Evolutionary conservation across 768 basidiomycete genomes (phyloP), one percentile per base, ranked within the genome.

Genomic region (Leccinum broughii): DNA sequence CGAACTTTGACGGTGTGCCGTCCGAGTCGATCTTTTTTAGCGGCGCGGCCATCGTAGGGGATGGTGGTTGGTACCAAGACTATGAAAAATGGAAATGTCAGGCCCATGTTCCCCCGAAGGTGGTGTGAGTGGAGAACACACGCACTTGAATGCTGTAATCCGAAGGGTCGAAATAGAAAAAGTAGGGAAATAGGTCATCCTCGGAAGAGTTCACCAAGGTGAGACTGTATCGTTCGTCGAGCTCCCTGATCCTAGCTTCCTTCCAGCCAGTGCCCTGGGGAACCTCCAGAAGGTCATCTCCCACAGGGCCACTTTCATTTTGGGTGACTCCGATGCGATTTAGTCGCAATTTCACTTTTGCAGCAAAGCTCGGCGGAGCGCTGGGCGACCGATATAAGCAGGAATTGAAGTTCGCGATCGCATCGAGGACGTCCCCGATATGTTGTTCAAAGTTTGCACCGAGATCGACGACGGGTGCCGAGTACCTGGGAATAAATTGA

Each of bases 91-190:
- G 7, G n/a, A 10, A n/a, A n/a, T 4, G 10, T 44, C 10, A 44
- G 41, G 0, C 10, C 9, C n/a, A 44, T 44, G n/a, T 20, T n/a
- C 37, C 37, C 39, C 39, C 14, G 32, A 32, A 15, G 15, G 7
- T 17, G 39, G 39, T 44, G 5, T 32, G 14, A 20, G 8, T 2
- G n/a, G 9, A 48, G 24, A 20, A 48, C 0, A 8, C 8, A 66
- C 59, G 30, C 5, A 69, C 67, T 9, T 64, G 55, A 9, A 68
- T 6, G 24, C 59, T 49, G 9, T 68, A 69, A 46, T 69, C 68
- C 4, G 58, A 64, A 9, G 67, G 67, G 13, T 68, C 67, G 24
- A 68, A 66, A 35, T 66, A 68, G 60, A 69, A 68, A n/a, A 68
- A 26, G 57, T 69, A 68, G 17, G 68, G 68, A 14, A 66, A 68